Evolutionary conservation across 768 basidiomycete genomes (phyloP).

Genomic region (Boletus sp.): DNA sequence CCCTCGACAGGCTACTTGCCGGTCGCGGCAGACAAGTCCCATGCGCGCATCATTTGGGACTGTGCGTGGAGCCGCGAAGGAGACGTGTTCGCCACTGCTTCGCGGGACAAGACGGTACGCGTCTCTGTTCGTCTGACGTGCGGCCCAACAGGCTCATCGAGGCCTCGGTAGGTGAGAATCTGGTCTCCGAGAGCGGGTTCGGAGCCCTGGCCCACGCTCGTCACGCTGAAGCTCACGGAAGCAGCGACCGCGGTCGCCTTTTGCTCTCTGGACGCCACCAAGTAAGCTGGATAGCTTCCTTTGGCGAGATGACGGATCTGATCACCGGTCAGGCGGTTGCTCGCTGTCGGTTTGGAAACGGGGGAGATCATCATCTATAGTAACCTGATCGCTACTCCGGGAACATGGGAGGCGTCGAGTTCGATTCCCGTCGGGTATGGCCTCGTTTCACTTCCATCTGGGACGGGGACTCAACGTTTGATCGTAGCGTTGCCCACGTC

Average conservation of each 20-base stretch:
- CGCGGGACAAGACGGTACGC: constrained; percentile 88
- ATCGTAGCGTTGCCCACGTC: constrained; percentile 65
- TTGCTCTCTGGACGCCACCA: constrained; percentile 37
- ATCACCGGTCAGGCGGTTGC: constrained; percentile 41
- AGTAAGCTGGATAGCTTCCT: constrained; percentile 35
- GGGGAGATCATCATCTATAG: constrained; percentile 71
- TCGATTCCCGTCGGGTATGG: constrained; percentile 54
- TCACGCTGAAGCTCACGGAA: constrained; percentile 67
- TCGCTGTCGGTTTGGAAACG: constrained; percentile 85
- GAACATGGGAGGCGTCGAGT: constrained; percentile 47
- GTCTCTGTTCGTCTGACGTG: background rate
- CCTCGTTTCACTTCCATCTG: background rate
- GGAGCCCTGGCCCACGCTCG: constrained; percentile 52
- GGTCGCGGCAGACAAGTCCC: constrained; percentile 74
- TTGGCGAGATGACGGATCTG: background rate
- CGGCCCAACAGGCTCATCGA: background rate
- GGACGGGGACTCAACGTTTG: background rate
- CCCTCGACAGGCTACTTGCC: constrained; percentile 53
- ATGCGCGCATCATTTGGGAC: constrained; percentile 95
- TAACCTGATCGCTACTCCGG: constrained; percentile 28
- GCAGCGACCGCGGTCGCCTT: constrained; percentile 84
- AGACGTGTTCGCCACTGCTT: constrained; percentile 86
- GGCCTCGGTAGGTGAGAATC: constrained; percentile 65
- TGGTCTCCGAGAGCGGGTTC: constrained; percentile 52
- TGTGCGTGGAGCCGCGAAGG: constrained; percentile 81